A percentile compares a stretch with the other conserved stretches of the same genome.
Conservation (phyloP, 2,329 filamentous ascomycete genomes). For the Chrysosporium keratinophilum region DNA sequence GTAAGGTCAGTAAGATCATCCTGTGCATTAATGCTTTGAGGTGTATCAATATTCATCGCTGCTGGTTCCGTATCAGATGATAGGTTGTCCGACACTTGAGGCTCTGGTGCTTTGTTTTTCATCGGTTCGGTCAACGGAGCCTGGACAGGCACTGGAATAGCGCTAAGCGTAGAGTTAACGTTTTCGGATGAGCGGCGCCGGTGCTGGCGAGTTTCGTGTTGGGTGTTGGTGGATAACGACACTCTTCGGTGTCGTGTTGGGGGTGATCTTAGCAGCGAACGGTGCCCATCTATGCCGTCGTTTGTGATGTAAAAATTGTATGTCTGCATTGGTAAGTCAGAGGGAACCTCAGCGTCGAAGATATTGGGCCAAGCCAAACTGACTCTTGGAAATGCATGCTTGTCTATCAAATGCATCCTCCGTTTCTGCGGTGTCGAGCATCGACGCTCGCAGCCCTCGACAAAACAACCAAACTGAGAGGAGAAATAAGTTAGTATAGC, state of each 20-base stretch:
- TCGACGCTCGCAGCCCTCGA: slow-evolving; percentile 75
- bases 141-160: background rate
- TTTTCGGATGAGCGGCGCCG: slow-evolving; percentile 25
- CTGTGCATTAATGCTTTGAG: slow-evolving; percentile 15
- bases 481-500: background rate
- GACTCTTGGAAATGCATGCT: slow-evolving; percentile 74
- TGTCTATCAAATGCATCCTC: slow-evolving; percentile 80
- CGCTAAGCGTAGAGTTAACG: background rate
- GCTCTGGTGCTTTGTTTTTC: background rate
- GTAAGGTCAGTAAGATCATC: slow-evolving; percentile 32
- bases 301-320: slow-evolving; percentile 84
- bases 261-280: slow-evolving; percentile 57
- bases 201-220: slow-evolving; percentile 28
- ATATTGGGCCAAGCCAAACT: slow-evolving; percentile 6
- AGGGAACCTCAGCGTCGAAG: background rate
- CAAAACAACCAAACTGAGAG: slow-evolving; percentile 70
- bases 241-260: slow-evolving; percentile 27
- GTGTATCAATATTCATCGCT: background rate
- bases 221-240: slow-evolving; percentile 28
- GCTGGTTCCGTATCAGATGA: background rate
- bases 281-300: slow-evolving; percentile 76
- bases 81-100: background rate
- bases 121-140: background rate
- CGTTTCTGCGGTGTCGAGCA: slow-evolving; percentile 77
- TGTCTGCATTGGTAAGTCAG: slow-evolving; percentile 37